phyloP scores from a whole-genome alignment of 148 eudicot genomes.

The Euryodendron excelsum region DNA sequence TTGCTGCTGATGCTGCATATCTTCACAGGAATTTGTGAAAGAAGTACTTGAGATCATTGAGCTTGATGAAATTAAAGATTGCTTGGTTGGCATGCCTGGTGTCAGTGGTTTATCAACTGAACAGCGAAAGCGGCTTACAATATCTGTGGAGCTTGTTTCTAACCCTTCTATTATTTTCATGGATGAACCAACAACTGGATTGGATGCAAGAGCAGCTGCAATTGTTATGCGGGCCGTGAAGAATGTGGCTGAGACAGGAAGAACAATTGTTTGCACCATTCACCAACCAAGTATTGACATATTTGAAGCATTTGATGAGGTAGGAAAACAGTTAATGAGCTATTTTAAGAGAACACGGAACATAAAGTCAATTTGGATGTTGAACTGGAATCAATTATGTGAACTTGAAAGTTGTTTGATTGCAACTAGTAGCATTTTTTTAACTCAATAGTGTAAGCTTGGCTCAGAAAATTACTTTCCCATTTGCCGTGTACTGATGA shows the following conservation, averaged over 20 bases:
- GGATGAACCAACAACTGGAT: constrained; percentile 88
- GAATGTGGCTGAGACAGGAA: constrained; percentile 68
- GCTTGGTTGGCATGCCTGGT: constrained; percentile 65
- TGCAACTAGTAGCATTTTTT: not conserved
- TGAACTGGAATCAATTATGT: not conserved
- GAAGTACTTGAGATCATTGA: constrained; percentile 77
- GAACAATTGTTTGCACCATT: constrained; percentile 90
- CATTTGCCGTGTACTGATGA: not conserved
- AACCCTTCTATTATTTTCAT: constrained; percentile 83
- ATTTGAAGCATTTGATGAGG: constrained; percentile 92
- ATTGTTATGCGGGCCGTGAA: constrained; percentile 79
- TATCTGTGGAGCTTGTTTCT: constrained; percentile 84
- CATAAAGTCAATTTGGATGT: not conserved
- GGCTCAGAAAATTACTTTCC: not conserved
- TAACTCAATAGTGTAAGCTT: not conserved
- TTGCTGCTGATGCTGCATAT: not conserved
- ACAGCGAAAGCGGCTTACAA: constrained; percentile 77
- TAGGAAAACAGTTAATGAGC: constrained; percentile 8
- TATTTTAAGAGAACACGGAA: not conserved
- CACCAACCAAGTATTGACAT: constrained; percentile 92
- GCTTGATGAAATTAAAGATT: constrained; percentile 59
- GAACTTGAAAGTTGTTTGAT: too few species aligned
- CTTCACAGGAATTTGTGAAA: constrained; percentile 56
- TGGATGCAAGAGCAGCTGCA: constrained; percentile 88
- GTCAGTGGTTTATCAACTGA: constrained; percentile 74